phyloP scores from a whole-genome alignment of 257 asterid species.

The Solanum acaule region DNA sequence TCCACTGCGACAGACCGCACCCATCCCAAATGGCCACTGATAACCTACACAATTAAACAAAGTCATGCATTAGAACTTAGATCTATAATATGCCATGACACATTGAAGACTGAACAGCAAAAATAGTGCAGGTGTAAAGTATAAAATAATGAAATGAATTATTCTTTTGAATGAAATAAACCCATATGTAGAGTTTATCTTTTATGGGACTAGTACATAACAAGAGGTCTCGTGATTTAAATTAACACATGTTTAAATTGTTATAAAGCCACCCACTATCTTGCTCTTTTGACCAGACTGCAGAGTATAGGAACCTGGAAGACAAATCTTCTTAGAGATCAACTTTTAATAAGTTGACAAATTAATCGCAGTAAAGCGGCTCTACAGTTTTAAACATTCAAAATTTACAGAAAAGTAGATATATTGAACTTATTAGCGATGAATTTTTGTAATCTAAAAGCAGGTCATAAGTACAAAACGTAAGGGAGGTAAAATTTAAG shows the following conservation, averaged over 20 bases:
- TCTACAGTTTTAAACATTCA: neutral
- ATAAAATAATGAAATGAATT: neutral
- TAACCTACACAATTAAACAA: slow-evolving; percentile 47
- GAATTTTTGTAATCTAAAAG: neutral
- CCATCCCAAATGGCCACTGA: slow-evolving; percentile 61
- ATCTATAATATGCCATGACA: neutral
- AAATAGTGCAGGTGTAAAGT: neutral
- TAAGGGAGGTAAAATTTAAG: neutral
- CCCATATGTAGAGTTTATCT: neutral
- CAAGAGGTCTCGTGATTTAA: neutral
- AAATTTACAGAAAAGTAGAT: neutral
- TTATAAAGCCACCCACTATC: neutral
- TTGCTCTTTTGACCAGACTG: neutral
- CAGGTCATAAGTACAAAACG: neutral
- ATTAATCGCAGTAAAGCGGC: neutral
- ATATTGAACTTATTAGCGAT: neutral
- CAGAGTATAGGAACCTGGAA: neutral
- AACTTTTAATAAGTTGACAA: neutral
- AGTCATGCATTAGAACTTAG: neutral
- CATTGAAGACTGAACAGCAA: neutral
- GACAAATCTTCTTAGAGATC: neutral
- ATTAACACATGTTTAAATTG: neutral
- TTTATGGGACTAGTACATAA: neutral
- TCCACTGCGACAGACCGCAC: slow-evolving; percentile 4
- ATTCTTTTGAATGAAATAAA: neutral